Evolutionary conservation across 176 grass and related monocot genomes (phyloP).

Genomic region (Puccinellia tenuiflora): DNA sequence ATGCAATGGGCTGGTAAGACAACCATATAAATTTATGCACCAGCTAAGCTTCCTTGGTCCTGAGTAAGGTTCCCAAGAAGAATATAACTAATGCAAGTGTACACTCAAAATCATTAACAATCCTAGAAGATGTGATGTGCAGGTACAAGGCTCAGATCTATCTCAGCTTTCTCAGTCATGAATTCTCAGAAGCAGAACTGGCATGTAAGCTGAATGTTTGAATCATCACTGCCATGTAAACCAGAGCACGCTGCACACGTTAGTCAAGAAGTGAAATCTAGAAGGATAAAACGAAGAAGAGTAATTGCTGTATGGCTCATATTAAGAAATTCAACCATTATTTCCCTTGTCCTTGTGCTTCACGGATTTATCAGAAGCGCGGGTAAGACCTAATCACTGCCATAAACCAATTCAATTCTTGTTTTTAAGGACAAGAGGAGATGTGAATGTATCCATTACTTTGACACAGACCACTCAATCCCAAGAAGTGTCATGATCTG

Average conservation of each 20-base stretch:
- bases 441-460: slow-evolving; percentile 33
- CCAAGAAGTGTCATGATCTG: slow-evolving; percentile 26
- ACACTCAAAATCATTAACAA: background rate
- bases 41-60: slow-evolving; percentile 12
- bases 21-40: slow-evolving; percentile 54
- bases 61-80: slow-evolving; percentile 26
- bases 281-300: background rate
- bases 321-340: slow-evolving; percentile 67
- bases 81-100: slow-evolving; percentile 13
- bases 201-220: slow-evolving; percentile 42
- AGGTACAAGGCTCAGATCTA: slow-evolving; percentile 16
- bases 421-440: background rate
- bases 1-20: slow-evolving; percentile 62
- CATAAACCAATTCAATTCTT: background rate
- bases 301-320: slow-evolving; percentile 21
- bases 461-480: slow-evolving; percentile 50
- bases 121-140: background rate
- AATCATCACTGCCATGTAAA: slow-evolving; percentile 35
- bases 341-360: slow-evolving; percentile 43
- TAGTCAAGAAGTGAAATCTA: background rate
- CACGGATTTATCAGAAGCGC: slow-evolving; percentile 51
- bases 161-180: slow-evolving; percentile 52
- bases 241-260: background rate
- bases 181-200: slow-evolving; percentile 82
- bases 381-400: slow-evolving; percentile 42